Percentiles rank a stretch among this genome's conserved stretches.
phyloP scores from a whole-genome alignment of 177 flowering plant genomes.

The Vitis hybrid region DNA sequence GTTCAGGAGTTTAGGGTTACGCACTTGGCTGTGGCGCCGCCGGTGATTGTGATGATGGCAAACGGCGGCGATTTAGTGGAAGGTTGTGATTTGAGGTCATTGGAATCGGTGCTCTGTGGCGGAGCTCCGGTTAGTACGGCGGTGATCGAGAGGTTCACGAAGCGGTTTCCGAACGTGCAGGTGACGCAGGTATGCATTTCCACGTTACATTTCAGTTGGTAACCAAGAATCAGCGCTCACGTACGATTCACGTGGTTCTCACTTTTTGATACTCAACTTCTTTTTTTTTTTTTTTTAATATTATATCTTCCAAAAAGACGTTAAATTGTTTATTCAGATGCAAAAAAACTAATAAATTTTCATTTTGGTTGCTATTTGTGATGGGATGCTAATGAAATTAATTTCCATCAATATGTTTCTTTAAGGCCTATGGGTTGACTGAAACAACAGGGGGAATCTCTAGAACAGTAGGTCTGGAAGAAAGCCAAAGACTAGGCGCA shows the following conservation, averaged over 20 bases:
- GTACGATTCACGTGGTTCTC: too few species aligned
- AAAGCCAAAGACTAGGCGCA: conserved; percentile 5
- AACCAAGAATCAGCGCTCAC: too few species aligned
- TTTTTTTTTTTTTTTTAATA: too few species aligned
- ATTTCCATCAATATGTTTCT: not conserved
- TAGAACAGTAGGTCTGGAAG: conserved; percentile 12
- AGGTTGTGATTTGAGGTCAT: conserved; percentile 14
- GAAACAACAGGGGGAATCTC: conserved; percentile 18
- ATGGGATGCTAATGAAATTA: too few species aligned
- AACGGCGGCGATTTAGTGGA: not conserved
- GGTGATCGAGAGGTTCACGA: conserved; percentile 11
- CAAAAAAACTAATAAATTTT: too few species aligned
- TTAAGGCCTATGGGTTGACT: conserved; percentile 22
- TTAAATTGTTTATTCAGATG: too few species aligned
- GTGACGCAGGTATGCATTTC: conserved; percentile 9
- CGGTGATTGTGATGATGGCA: conserved; percentile 15
- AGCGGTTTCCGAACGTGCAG: conserved; percentile 12
- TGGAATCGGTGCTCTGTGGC: conserved; percentile 13
- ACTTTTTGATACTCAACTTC: too few species aligned
- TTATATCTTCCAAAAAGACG: too few species aligned
- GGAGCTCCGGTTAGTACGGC: conserved; percentile 17
- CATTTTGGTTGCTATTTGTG: too few species aligned
- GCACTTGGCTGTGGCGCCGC: conserved; percentile 18
- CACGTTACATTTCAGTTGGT: too few species aligned
- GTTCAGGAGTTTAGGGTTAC: conserved; percentile 14